Conservation (phyloP, 1,139 yeast species). For the Saccharomyces hybrid region DNA sequence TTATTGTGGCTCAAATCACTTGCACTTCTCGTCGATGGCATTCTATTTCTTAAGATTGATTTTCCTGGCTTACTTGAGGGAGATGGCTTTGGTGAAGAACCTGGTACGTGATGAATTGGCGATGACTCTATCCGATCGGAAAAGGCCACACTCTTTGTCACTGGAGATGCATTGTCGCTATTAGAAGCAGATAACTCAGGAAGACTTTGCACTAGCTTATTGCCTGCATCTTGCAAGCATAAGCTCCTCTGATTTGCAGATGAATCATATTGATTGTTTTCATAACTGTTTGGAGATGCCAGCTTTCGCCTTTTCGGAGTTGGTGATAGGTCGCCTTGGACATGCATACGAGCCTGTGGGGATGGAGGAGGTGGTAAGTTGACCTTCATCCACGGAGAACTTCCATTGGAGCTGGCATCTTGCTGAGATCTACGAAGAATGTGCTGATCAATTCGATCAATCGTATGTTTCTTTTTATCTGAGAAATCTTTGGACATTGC, state of each 20-base stretch:
- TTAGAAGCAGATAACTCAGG: background rate
- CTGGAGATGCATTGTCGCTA: slow-evolving; percentile 16
- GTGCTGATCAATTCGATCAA: background rate
- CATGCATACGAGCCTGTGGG: slow-evolving; percentile 12
- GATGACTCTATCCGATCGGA: slow-evolving; percentile 27
- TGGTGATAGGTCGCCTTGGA: slow-evolving; percentile 11
- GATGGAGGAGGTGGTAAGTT: slow-evolving; percentile 5
- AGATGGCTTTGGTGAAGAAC: slow-evolving; percentile 23
- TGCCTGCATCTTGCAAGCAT: too few relatives aligned
- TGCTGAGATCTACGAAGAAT: background rate
- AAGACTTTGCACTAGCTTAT: background rate
- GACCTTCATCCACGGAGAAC: background rate
- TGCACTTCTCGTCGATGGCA: slow-evolving; percentile 3
- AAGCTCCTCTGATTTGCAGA: too few relatives aligned
- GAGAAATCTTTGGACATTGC: background rate
- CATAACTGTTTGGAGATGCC: background rate
- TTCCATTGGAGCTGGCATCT: background rate
- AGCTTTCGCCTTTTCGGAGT: slow-evolving; percentile 20
- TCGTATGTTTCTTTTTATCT: background rate
- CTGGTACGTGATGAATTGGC: slow-evolving; percentile 11
- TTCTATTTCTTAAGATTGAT: slow-evolving; percentile 21
- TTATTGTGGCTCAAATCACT: slow-evolving; percentile 5
- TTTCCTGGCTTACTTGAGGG: slow-evolving; percentile 20
- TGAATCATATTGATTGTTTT: background rate
- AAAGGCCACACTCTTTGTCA: slow-evolving; percentile 26